These are phyloP conservation scores for Arabidopsis hybrid DNA, from an alignment of 441 rosid genomes.

Conservation along the genomic window DNA sequence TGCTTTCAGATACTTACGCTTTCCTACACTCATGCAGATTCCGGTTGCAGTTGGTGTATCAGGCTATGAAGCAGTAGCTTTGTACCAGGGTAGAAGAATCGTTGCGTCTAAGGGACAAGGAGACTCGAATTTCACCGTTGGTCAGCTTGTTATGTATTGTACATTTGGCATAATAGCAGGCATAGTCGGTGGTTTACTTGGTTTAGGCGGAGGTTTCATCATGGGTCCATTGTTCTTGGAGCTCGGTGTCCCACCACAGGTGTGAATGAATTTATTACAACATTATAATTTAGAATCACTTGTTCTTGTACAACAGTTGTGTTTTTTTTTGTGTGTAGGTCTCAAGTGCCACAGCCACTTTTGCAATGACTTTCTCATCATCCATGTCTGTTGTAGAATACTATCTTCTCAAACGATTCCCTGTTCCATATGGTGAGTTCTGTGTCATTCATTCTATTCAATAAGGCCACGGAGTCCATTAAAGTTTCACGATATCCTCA, in stretches of 20 bases:
- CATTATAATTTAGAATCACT: background rate
- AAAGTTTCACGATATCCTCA: background rate
- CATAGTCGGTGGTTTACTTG: slow-evolving; percentile 73
- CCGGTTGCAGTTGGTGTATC: slow-evolving; percentile 73
- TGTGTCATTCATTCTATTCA: background rate
- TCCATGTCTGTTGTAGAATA: slow-evolving; percentile 82
- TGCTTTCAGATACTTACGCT: background rate
- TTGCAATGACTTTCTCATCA: slow-evolving; percentile 79
- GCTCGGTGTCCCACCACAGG: slow-evolving; percentile 80
- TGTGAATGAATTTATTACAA: slow-evolving; percentile 2
- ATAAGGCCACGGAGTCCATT: background rate
- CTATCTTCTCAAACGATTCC: slow-evolving; percentile 79
- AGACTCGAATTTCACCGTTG: slow-evolving; percentile 45
- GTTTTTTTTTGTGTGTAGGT: slow-evolving; percentile 50
- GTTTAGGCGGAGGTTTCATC: slow-evolving; percentile 79
- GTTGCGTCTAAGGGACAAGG: slow-evolving; percentile 72
- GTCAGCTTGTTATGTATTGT: slow-evolving; percentile 61
- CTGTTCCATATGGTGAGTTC: slow-evolving; percentile 66
- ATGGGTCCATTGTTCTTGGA: slow-evolving; percentile 84
- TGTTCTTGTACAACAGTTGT: background rate
- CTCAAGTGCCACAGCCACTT: slow-evolving; percentile 82
- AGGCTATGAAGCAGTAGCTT: slow-evolving; percentile 60
- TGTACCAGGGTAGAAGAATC: slow-evolving; percentile 65
- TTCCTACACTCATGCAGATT: slow-evolving; percentile 46
- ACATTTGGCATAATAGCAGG: slow-evolving; percentile 64